Conservation (phyloP, 2,329 filamentous ascomycete species). For the Pseudogymnoascus sp. region DNA sequence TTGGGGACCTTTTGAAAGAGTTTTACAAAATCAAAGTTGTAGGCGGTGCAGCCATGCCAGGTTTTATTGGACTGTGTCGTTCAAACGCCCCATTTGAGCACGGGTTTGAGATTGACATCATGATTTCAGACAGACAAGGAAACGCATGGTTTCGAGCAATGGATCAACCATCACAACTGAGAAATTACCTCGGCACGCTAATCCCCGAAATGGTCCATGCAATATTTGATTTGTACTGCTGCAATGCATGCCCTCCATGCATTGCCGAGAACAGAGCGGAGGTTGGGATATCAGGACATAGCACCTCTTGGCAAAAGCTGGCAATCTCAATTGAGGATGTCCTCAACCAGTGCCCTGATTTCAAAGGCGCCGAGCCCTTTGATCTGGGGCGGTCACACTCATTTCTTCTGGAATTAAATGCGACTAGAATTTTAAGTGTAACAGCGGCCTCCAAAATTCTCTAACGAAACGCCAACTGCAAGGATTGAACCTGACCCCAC, state of each 20-base stretch:
- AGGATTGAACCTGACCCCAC: background rate
- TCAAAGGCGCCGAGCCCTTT: background rate
- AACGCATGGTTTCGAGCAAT: background rate
- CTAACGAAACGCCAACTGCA: background rate
- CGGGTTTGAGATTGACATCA: background rate
- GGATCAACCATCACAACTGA: background rate
- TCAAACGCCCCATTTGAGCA: too few relatives aligned
- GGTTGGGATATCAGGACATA: background rate
- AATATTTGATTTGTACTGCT: background rate
- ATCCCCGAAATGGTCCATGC: background rate
- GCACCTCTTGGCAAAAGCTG: background rate
- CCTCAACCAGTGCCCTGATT: background rate
- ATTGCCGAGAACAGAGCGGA: too few relatives aligned
- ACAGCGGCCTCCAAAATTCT: background rate
- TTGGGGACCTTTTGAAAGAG: background rate
- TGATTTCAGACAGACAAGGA: background rate
- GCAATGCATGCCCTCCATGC: background rate
- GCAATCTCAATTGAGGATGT: background rate
- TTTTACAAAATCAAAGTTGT: background rate
- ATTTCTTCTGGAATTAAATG: background rate
- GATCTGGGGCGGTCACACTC: background rate
- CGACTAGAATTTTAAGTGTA: background rate
- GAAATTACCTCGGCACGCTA: background rate
- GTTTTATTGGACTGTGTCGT: too few relatives aligned
- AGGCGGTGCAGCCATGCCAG: too few relatives aligned